phyloP scores from a whole-genome alignment of 73 alveolate species.

The Paramecium sexaurelia region DNA sequence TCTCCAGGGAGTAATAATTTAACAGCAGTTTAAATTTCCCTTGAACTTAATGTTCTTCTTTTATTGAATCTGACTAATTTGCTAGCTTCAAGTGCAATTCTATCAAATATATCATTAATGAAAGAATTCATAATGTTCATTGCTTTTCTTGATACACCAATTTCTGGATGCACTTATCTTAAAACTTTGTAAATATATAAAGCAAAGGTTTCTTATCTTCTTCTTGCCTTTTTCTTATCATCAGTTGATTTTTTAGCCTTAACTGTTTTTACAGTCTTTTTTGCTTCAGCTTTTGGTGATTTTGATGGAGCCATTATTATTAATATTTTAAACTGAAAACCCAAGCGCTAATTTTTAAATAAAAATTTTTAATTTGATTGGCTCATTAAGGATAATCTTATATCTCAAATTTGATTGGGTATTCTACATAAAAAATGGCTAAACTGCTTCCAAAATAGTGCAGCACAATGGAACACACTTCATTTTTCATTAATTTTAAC shows the following conservation, averaged over 20 bases:
- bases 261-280: slow-evolving; percentile 71
- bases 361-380: slow-evolving; percentile 28
- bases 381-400: slow-evolving; percentile 33
- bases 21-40: slow-evolving; percentile 83
- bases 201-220: slow-evolving; percentile 77
- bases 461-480: slow-evolving; percentile 26
- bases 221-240: slow-evolving; percentile 69
- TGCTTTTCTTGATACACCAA: slow-evolving; percentile 80
- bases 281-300: slow-evolving; percentile 72
- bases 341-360: background rate
- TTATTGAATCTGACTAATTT: slow-evolving; percentile 74
- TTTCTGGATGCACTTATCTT: slow-evolving; percentile 82
- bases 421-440: slow-evolving; percentile 1
- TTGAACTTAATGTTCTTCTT: slow-evolving; percentile 74
- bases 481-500: slow-evolving; percentile 2
- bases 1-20: slow-evolving; percentile 81
- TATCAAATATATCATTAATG: slow-evolving; percentile 77
- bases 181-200: slow-evolving; percentile 76
- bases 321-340: slow-evolving; percentile 13
- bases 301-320: slow-evolving; percentile 68
- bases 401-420: slow-evolving; percentile 33
- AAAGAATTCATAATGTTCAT: slow-evolving; percentile 81
- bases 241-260: slow-evolving; percentile 61
- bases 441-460: slow-evolving; percentile 2
- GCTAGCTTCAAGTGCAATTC: slow-evolving; percentile 78